A percentile compares a stretch with the other conserved stretches of the same genome.
Evolutionary conservation across 2,329 filamentous ascomycete genomes (phyloP).

Genomic region (Triangularia verruculosa): DNA sequence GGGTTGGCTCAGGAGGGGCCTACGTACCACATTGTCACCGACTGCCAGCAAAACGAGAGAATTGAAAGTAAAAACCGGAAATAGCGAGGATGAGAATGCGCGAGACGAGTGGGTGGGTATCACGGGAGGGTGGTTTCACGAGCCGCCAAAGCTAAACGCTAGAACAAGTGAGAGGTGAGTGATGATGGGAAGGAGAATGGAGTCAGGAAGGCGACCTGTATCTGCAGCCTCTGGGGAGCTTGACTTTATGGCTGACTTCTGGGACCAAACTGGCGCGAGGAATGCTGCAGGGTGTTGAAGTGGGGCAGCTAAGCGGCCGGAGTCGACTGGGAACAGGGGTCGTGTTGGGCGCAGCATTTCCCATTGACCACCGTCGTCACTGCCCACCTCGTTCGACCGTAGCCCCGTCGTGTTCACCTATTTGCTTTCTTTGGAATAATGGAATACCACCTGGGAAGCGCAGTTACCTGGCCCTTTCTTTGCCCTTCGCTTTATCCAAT

Average conservation of each 20-base stretch:
- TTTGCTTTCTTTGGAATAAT: not conserved
- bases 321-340: conserved; percentile 19
- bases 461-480: not conserved
- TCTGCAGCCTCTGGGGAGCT: conserved; percentile 21
- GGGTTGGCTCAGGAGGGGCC: conserved; percentile 8
- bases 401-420: not conserved
- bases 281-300: conserved; percentile 23
- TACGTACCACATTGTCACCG: conserved; percentile 37
- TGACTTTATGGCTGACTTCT: conserved; percentile 25
- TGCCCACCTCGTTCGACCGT: conserved; percentile 1
- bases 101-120: conserved; percentile 15
- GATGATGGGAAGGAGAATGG: conserved; percentile 15
- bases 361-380: conserved; percentile 9
- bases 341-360: conserved; percentile 12
- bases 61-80: conserved; percentile 10
- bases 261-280: conserved; percentile 11
- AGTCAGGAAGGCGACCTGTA: conserved; percentile 13
- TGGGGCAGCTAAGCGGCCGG: conserved; percentile 17
- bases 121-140: conserved; percentile 14
- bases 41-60: conserved; percentile 25
- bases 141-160: conserved; percentile 15
- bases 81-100: conserved; percentile 11
- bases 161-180: conserved; percentile 11
- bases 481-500: not conserved
- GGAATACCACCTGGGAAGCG: not conserved